Base-by-base conservation (phyloP, 352 stramenopile genomes). In the Phytophthora meadii region DNA sequence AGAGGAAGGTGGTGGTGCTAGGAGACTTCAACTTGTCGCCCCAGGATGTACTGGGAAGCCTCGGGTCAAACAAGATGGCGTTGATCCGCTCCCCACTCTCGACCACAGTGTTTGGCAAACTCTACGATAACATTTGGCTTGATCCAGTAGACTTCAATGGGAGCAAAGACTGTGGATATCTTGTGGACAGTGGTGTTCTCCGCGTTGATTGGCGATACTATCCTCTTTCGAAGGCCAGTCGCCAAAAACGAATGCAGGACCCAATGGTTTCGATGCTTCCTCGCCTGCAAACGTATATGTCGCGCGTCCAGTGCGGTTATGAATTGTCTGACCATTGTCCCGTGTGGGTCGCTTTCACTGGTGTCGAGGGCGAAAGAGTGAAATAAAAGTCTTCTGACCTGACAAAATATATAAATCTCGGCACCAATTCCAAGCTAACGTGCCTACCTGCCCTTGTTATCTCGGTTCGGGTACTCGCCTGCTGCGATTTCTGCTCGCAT, bases 121-220 rank as follows among this genome's bases (percentile, higher is more conserved):
- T 92, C 1, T 87, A 85, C 51, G 82, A 92, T 63, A 92, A 92
- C 59, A 78, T 92, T 58, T 90, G 79, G 74, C 49, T 92, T 19
- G 48, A 77, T 9, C 34, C 32, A 22, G 25, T 45, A 27, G 66
- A 74, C 22, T 62, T 75, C 27, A 53, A 19, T 32, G 50, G 25
- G 15, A 44, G 22, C 10, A 55, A 50, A 8, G 30, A 60, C 22
- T 7, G 50, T 27, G 28, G 63, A 7, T 74, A 60, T 22, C 14
- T 52, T 15, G 48, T 81, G 19, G 64, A 71, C 15, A 87, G 76
- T 36, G 82, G 82, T 27, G 82, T 92, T 10, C 72, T 79, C 17
- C 82, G 82, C 19, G 74, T 89, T 50, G 84, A 92, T 60, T 88
- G 79, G 77, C 59, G 56, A 52, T 87, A 77, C 46, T 90, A 89